phyloP scores from a whole-genome alignment of 192 early-diverging fungal species.

The Chytriomyces sp. region DNA sequence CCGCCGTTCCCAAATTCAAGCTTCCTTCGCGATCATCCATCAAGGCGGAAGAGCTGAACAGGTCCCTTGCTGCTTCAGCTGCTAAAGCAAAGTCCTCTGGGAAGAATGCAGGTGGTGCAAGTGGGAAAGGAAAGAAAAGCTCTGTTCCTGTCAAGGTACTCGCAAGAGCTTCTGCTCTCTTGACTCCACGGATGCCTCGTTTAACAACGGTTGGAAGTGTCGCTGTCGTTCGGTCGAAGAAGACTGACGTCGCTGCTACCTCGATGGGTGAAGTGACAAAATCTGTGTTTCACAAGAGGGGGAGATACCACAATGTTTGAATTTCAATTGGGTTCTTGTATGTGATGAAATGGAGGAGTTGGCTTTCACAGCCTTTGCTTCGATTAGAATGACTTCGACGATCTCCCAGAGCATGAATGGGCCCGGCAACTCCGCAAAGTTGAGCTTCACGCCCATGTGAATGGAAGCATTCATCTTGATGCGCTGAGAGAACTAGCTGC shows the following conservation, averaged over 20 bases:
- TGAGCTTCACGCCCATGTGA: slow-evolving; percentile 28
- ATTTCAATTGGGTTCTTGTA: neutral
- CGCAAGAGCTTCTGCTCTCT: neutral
- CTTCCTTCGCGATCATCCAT: slow-evolving; percentile 36
- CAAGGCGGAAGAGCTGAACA: slow-evolving; percentile 26
- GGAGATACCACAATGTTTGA: slow-evolving; percentile 51
- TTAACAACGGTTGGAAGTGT: slow-evolving; percentile 42
- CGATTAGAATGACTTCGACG: no score
- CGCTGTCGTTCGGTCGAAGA: slow-evolving; percentile 45
- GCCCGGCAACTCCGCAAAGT: slow-evolving; percentile 5
- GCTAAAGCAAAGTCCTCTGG: neutral
- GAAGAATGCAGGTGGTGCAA: slow-evolving; percentile 16
- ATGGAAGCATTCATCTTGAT: neutral
- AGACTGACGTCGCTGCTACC: slow-evolving; percentile 39
- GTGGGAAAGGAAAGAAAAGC: neutral
- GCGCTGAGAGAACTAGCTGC: slow-evolving; percentile 12
- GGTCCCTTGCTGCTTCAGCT: neutral
- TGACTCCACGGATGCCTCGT: slow-evolving; percentile 33
- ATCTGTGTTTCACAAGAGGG: slow-evolving; percentile 38
- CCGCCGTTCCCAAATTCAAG: neutral
- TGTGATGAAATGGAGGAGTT: neutral
- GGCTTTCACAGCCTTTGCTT: no score
- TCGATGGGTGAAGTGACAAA: slow-evolving; percentile 36
- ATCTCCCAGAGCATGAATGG: no score
- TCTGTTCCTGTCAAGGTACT: neutral